Base-by-base conservation (phyloP, 345 rosid species). In the Nephelium lappaceum region DNA sequence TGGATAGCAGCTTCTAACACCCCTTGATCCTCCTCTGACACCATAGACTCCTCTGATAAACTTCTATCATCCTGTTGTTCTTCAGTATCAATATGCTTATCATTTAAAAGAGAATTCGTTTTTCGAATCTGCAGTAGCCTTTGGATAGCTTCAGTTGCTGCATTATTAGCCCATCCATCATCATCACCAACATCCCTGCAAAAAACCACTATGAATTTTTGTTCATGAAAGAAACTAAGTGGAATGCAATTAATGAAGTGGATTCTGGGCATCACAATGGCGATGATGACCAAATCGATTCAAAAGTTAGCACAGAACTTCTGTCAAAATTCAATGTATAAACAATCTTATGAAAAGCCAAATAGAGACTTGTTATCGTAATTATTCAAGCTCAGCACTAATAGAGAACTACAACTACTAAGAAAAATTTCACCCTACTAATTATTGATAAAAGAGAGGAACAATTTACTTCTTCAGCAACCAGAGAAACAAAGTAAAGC, bases 61-160 rank as follows among this genome's bases (percentile, higher is more conserved):
- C 64, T 61, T 81, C 15, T 73, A 68, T 7, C 41, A 38, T 58
- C 80, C 41, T n/a, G 67, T 66, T 77, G 71, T 49, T 73, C 83
- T 53, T 60, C 81, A 23, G 10, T 21, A 66, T 38, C 71, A 19
- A 21, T 72, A 49, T 31, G 65, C 68, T 72, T 60, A 21, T 75
- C 78, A 39, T 80, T 60, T 19, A 42, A 57, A 43, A 21, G 55
- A 18, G 58, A 60, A 14, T 72, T 67, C 43, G n/a, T 76, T 73
- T 78, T 66, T 75, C 83, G 78, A 5, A 79, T 79, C 72, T 75
- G 84, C 18, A 82, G 43, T 71, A 89, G 81, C 82, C 58, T 85
- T 78, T 81, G 75, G 14, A 86, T 77, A 53, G 91, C 87, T 81
- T 87, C 78, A 42, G 25, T 76, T 49, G 87, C 88, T 9, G 85